Percentiles rank a stretch among this genome's conserved stretches.
phyloP scores from a whole-genome alignment of 169 alveolate genomes.

The Fabrea salina region DNA sequence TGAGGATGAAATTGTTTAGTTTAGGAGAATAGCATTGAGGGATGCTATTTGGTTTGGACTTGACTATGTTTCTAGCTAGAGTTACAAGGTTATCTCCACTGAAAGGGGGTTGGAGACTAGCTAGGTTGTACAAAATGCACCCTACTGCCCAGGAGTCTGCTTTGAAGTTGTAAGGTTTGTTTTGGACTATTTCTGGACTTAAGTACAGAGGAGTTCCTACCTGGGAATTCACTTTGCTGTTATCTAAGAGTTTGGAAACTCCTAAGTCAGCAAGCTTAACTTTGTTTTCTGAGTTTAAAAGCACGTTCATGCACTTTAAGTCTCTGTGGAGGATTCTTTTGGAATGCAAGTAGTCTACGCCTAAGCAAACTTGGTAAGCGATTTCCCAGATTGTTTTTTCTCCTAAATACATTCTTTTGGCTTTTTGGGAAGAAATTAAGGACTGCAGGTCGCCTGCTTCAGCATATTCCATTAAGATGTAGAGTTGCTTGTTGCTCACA shows the following conservation, averaged over 20 bases:
- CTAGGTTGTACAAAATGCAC: conserved; percentile 70
- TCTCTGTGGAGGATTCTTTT: conserved; percentile 83
- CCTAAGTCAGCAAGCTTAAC: conserved; percentile 85
- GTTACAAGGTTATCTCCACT: conserved; percentile 75
- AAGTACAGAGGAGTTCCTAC: conserved; percentile 86
- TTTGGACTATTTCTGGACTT: conserved; percentile 80
- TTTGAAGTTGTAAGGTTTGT: conserved; percentile 79
- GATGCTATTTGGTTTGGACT: not conserved
- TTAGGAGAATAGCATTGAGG: not conserved
- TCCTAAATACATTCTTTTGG: conserved; percentile 51
- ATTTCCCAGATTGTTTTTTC: conserved; percentile 78
- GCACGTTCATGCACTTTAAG: conserved; percentile 77
- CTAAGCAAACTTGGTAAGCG: conserved; percentile 66
- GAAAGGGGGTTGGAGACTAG: conserved; percentile 75
- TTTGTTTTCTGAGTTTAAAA: conserved; percentile 66
- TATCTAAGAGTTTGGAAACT: conserved; percentile 71
- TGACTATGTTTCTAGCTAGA: conserved; percentile 64
- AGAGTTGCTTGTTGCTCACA: conserved; percentile 68
- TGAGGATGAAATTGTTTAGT: not conserved
- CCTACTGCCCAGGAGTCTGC: conserved; percentile 87
- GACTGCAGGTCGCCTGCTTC: conserved; percentile 75
- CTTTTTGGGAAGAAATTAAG: conserved; percentile 58
- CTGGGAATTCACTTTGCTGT: conserved; percentile 65
- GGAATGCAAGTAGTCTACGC: conserved; percentile 72
- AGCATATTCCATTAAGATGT: conserved; percentile 85